Evolutionary conservation across 1,139 yeast species (phyloP), one percentile per base, ranked within the genome.

Genomic region (Suhomyces atakaporum): DNA sequence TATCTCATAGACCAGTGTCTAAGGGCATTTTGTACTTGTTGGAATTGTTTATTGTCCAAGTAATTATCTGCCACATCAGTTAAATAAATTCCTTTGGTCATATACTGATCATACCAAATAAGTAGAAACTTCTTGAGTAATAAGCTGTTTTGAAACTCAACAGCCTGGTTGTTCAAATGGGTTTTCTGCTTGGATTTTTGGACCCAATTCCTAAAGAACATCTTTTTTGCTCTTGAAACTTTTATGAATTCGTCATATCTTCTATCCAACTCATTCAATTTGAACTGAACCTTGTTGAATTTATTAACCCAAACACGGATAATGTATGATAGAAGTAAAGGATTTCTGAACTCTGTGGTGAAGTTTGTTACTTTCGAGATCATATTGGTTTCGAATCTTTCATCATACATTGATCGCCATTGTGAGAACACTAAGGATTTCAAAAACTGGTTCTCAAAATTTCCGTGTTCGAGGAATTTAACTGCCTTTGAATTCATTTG

Each of bases 1-100:
- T 59, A 58, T 32, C 58, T 62, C 65, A 68, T 63, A 1, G 67
- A 58, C 76, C 76, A 70, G 10, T 47, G 53, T 25, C 66, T 54
- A n/a, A 69, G 45, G 3, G 53, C 39, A 14, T 56, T 63, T 16
- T 58, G 47, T 7, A 56, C 55, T 27, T 43, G 49, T 15, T 42
- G 47, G 25, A 62, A 56, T 25, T 66, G 70, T 21, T 46, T 51
- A 27, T 59, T 61, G 33, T 60, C 64, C 6, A 55, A 20, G 25
- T 49, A 45, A 12, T 62, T 64, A 11, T 67, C 68, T 2, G 62
- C 63, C 3, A 58, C 39, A 7, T 63, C 66, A 3, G 50, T 41
- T 26, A 68, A 44, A 15, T 57, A 49, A 8, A 49, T 44, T 5
- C 43, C 45, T 16, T 60, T 60, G 21, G 50, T 50, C 16, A 54